phyloP scores from a whole-genome alignment of 2,329 filamentous ascomycete genomes.

The Diaporthe citrichinensis region DNA sequence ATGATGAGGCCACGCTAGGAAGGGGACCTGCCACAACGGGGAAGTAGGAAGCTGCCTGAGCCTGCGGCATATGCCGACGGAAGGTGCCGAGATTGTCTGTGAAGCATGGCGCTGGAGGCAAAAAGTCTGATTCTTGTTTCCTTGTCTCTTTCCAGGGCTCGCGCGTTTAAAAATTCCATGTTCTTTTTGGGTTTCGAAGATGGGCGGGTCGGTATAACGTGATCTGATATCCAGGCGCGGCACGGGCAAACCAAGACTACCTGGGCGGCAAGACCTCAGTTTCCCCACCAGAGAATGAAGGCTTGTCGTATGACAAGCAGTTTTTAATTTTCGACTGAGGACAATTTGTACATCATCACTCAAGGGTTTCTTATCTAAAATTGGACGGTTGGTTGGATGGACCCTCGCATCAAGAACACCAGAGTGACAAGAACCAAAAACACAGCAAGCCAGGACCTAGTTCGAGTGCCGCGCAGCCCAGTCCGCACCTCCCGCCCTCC shows the following conservation, averaged over 20 bases:
- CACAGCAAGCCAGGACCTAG: neutral
- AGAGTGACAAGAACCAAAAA: neutral
- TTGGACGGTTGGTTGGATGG: neutral
- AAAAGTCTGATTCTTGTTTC: constrained; percentile 20
- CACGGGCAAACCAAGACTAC: neutral
- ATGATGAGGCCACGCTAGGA: constrained; percentile 10
- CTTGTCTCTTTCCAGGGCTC: neutral
- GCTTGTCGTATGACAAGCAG: neutral
- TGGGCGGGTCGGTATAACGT: neutral
- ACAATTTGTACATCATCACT: neutral
- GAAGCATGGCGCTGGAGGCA: constrained; percentile 30
- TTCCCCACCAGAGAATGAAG: neutral
- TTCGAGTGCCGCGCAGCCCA: neutral
- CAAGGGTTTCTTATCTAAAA: neutral
- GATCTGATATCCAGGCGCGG: constrained; percentile 2
- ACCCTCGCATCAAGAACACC: neutral
- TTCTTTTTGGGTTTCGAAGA: neutral
- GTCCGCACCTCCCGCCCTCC: neutral
- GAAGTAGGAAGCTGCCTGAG: constrained; percentile 8
- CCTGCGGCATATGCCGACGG: constrained; percentile 20
- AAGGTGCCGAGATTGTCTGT: constrained; percentile 30
- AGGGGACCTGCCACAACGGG: constrained; percentile 3
- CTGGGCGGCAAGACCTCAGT: neutral
- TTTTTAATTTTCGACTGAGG: neutral
- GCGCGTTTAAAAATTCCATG: neutral